A percentile compares a stretch with the other conserved stretches of the same genome.
These are phyloP conservation scores for Theileria orientalis DNA, from an alignment of 169 alveolate species.

Conservation along the genomic window DNA sequence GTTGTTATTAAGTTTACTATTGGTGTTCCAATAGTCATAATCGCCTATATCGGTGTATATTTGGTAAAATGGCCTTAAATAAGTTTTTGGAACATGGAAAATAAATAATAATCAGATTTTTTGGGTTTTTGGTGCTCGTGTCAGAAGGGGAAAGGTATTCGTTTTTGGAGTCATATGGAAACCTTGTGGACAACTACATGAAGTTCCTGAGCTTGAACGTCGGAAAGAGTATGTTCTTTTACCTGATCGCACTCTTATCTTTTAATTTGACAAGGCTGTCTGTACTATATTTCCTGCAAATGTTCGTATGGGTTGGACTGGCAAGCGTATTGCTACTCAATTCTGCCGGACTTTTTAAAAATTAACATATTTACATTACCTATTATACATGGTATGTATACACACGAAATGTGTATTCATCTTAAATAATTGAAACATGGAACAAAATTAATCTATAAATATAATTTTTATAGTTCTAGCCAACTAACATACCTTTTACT, in stretches of 20 bases:
- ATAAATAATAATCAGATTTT: constrained; percentile 22
- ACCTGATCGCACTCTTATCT: constrained; percentile 43
- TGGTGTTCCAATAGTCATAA: no score
- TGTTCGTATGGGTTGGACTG: constrained; percentile 30
- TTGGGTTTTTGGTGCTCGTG: constrained; percentile 49
- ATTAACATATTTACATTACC: no score
- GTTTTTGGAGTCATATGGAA: constrained; percentile 50
- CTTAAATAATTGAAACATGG: no score
- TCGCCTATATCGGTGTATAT: not conserved
- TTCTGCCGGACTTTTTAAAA: not conserved
- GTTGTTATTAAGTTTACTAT: no score
- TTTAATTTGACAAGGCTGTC: constrained; percentile 36
- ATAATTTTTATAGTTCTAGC: no score
- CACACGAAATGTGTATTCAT: no score
- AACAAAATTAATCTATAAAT: no score
- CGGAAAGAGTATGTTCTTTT: constrained; percentile 50
- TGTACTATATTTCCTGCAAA: constrained; percentile 44
- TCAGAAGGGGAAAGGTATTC: constrained; percentile 60
- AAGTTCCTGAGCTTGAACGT: constrained; percentile 28
- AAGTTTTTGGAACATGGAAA: not conserved
- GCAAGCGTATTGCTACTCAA: constrained; percentile 17
- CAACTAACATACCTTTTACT: no score
- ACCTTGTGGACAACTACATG: constrained; percentile 46
- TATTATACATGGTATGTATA: no score
- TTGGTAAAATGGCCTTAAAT: not conserved